Evolutionary conservation across 805 yeast genomes (phyloP), one percentile per base, ranked within the genome.

Genomic region (Phaffomyces opuntiae): DNA sequence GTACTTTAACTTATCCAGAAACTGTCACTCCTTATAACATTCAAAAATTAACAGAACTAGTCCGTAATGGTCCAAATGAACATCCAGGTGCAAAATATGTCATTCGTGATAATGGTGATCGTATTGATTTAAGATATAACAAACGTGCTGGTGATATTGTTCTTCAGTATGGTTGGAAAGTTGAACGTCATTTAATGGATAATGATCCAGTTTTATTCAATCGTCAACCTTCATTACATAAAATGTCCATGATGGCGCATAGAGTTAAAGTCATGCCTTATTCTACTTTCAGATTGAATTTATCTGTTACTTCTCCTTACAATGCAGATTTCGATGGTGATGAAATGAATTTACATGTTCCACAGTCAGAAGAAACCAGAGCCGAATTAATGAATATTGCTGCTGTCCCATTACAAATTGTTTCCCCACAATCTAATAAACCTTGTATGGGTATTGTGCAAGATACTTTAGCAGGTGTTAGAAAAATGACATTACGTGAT

Each of bases 281-380:
- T 64, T 90, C 98, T 7, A 93, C 99, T 0, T 93, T 93, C 75
- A 80, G 99, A 71, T 75, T 93, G 71, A 93, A 93, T 63, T 73
- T 93, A 64, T 93, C 98, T 25, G 99, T 93, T 39, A 93, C 99
- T 0, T 88, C 98, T 17, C 99, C 99, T n/a, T 93, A 93, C 68
- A 93, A 93, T 70, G 99, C 99, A 39, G 99, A 93, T 83, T 93
- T 93, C 74, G 99, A 93, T 73, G 99, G 99, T 76, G 99, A 93
- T 69, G 99, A 93, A 71, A 93, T 93, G 99, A 93, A 93, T 69
- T 83, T 93, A 71, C 99, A 93, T 62, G 48, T 45, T 38, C 48
- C 99, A 4, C 99, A 93, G 66, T 86, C 96, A 9, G 96, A 90
- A 53, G 99, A 93, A 66, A 90, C 99, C 0, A 80, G 98, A 63